Conservation (phyloP, 2,329 filamentous ascomycete species). For the Calonectria montana region DNA sequence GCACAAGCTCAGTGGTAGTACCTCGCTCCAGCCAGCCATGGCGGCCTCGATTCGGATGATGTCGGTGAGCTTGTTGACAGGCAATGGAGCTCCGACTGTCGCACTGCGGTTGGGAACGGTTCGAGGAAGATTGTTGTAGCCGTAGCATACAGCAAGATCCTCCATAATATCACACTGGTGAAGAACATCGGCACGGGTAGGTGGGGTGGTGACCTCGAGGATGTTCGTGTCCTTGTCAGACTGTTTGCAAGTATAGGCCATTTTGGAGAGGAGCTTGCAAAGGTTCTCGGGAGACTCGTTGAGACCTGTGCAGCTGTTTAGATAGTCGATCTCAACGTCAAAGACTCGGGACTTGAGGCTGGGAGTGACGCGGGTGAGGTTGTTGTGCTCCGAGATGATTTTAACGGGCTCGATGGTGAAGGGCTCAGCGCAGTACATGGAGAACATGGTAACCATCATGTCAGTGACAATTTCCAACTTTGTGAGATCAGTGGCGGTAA, state of each 20-base stretch:
- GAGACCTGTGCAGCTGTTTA: constrained; percentile 93
- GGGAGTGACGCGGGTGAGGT: constrained; percentile 82
- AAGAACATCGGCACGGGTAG: constrained; percentile 92
- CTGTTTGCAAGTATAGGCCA: constrained; percentile 86
- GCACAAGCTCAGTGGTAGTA: constrained; percentile 95
- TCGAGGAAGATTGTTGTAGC: constrained; percentile 95
- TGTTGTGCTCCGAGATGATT: constrained; percentile 92
- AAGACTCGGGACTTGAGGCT: constrained; percentile 81
- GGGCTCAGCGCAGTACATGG: constrained; percentile 84
- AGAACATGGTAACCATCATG: constrained; percentile 98
- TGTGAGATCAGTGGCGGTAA: constrained; percentile 94
- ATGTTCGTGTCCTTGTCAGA: constrained; percentile 76
- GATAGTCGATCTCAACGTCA: constrained; percentile 89
- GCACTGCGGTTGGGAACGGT: constrained; percentile 87
- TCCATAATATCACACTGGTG: constrained; percentile 99
- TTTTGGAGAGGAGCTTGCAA: constrained; percentile 84
- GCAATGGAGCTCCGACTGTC: constrained; percentile 86
- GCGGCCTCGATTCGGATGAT: constrained; percentile 90
- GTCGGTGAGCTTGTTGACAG: constrained; percentile 94
- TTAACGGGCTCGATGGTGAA: constrained; percentile 96
- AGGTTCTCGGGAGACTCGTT: constrained; percentile 79
- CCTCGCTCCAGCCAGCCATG: constrained; percentile 96
- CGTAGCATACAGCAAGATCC: constrained; percentile 95
- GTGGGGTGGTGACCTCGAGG: constrained; percentile 84
- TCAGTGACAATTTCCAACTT: constrained; percentile 97